Evolutionary conservation across 371 early-diverging fungal species (phyloP).

Genomic region (Mucor plumbeus): DNA sequence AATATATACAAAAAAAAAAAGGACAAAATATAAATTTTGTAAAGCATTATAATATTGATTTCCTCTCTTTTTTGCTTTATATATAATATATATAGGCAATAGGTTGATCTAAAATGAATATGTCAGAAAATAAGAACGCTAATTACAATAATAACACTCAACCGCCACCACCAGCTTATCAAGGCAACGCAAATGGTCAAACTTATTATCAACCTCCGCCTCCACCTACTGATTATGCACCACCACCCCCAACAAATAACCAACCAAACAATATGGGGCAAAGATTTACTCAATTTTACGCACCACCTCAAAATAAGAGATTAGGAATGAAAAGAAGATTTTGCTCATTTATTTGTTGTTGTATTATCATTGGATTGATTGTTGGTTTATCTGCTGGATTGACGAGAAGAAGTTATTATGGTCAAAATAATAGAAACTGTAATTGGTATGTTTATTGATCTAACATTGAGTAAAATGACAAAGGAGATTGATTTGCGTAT

Average conservation of each 20-base stretch:
- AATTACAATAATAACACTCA: neutral
- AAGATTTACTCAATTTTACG: conserved; percentile 33
- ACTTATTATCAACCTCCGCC: conserved; percentile 38
- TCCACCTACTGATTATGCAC: neutral
- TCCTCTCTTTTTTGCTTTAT: neutral
- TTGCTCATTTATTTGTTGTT: conserved; percentile 38
- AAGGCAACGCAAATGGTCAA: conserved; percentile 10
- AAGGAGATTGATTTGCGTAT: neutral
- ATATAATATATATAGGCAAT: neutral
- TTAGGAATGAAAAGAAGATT: conserved; percentile 35
- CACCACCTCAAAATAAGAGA: conserved; percentile 35
- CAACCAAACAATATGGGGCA: conserved; percentile 17
- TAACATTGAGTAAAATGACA: neutral
- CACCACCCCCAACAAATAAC: conserved; percentile 9
- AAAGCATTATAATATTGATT: neutral
- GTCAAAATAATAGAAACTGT: conserved; percentile 10
- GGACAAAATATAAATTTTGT: neutral
- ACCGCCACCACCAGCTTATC: conserved; percentile 18
- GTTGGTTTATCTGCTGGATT: conserved; percentile 42
- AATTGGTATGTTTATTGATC: conserved; percentile 26
- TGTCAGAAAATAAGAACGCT: neutral
- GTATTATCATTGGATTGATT: conserved; percentile 38
- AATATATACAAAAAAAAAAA: neutral
- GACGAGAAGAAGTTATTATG: conserved; percentile 21
- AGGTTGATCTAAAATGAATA: neutral